These are phyloP conservation scores for Asterophora lycoperdoides DNA, from an alignment of 768 basidiomycete genomes.

Conservation along the genomic window DNA sequence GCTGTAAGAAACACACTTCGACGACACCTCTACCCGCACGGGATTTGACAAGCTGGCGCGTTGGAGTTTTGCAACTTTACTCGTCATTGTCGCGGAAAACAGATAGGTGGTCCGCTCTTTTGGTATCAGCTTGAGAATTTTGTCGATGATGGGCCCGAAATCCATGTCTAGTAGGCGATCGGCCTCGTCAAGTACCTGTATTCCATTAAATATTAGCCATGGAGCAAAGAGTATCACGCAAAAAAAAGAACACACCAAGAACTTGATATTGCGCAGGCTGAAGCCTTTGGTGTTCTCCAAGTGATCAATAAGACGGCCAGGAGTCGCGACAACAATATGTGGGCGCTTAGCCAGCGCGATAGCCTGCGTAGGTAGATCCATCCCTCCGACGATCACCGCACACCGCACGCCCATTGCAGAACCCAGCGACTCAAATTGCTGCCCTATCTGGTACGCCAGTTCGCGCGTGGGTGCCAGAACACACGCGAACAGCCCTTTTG, in stretches of 20 bases:
- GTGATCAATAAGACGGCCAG: conserved; percentile 89
- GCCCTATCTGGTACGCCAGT: conserved; percentile 96
- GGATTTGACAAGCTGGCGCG: conserved; percentile 91
- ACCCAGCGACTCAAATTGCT: conserved; percentile 91
- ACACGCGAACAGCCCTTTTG: conserved; percentile 88
- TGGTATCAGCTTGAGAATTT: conserved; percentile 92
- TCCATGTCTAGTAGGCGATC: conserved; percentile 95
- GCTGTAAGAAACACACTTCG: conserved; percentile 60
- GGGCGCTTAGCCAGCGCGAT: conserved; percentile 92
- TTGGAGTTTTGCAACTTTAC: conserved; percentile 95
- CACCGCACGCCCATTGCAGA: conserved; percentile 90
- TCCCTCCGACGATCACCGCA: conserved; percentile 90
- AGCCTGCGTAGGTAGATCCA: conserved; percentile 87
- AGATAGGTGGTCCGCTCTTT: conserved; percentile 93
- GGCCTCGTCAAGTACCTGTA: conserved; percentile 94
- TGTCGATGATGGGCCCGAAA: conserved; percentile 93
- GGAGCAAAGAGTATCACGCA: not conserved
- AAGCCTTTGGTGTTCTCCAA: conserved; percentile 98
- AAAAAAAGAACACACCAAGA: conserved; percentile 55
- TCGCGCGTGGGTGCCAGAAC: conserved; percentile 97
- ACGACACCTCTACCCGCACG: conserved; percentile 87
- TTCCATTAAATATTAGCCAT: conserved; percentile 2
- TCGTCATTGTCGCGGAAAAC: conserved; percentile 99
- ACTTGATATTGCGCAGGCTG: conserved; percentile 78
- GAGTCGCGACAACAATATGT: conserved; percentile 93